Evolutionary conservation across 208 protist genomes (phyloP).

Genomic region (Crithidia thermophila): DNA sequence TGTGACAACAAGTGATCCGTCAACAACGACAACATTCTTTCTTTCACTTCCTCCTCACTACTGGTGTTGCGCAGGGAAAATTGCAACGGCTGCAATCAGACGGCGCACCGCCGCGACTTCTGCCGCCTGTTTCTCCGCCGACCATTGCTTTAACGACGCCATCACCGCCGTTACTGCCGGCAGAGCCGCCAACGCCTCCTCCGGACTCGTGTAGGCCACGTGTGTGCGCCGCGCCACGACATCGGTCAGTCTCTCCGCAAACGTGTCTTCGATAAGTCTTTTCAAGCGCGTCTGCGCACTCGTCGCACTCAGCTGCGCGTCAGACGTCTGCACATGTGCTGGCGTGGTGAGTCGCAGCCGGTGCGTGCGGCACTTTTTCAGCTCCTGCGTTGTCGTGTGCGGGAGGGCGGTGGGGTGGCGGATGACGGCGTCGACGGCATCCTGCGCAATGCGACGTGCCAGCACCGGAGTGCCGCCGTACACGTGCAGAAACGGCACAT

Average conservation of each 20-base stretch:
- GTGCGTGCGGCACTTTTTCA: conserved; percentile 39
- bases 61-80: too few species aligned
- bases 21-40: background rate
- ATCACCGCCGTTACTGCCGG: conserved; percentile 51
- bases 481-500: conserved; percentile 55
- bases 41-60: background rate
- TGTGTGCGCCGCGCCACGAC: conserved; percentile 70
- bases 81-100: conserved; percentile 35
- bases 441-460: conserved; percentile 64
- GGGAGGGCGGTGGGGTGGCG: conserved; percentile 26
- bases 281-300: conserved; percentile 22
- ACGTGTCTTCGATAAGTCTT: conserved; percentile 44
- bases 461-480: conserved; percentile 67
- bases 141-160: conserved; percentile 44
- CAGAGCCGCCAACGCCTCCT: conserved; percentile 53
- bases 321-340: background rate
- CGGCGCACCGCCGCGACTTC: conserved; percentile 48
- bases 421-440: conserved; percentile 54
- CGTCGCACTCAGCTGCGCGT: background rate
- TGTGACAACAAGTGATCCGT: background rate
- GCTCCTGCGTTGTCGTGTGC: background rate
- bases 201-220: conserved; percentile 76
- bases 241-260: conserved; percentile 70
- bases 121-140: conserved; percentile 7
- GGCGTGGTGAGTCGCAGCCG: conserved; percentile 32